These are phyloP conservation scores for Solanum pinnatisectum DNA, from an alignment of 257 asterid genomes.

Conservation along the genomic window DNA sequence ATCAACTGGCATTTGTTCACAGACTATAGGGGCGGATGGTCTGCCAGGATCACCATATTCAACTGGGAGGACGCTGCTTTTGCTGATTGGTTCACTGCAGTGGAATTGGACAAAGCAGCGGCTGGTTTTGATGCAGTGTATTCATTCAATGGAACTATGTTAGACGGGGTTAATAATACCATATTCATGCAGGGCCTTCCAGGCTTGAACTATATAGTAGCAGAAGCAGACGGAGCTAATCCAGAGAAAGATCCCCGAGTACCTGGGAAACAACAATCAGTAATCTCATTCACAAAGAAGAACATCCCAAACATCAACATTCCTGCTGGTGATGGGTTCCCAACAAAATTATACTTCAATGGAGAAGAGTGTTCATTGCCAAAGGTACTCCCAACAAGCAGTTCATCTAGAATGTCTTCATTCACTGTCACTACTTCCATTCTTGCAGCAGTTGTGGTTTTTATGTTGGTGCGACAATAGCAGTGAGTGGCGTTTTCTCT, in stretches of 20 bases:
- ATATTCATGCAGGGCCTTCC: constrained; percentile 76
- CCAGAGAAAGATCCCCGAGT: constrained; percentile 45
- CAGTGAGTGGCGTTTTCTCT: neutral
- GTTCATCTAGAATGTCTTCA: constrained; percentile 26
- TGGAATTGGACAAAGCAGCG: constrained; percentile 50
- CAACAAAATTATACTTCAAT: constrained; percentile 75
- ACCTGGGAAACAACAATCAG: constrained; percentile 93
- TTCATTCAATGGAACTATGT: constrained; percentile 67
- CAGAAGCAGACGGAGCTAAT: constrained; percentile 44
- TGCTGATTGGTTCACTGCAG: constrained; percentile 74
- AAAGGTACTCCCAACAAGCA: constrained; percentile 38
- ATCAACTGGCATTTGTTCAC: constrained; percentile 85
- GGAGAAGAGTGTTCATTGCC: constrained; percentile 94
- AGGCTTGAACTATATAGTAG: constrained; percentile 77
- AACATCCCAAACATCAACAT: constrained; percentile 49
- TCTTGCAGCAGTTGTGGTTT: constrained; percentile 8
- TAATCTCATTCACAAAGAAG: constrained; percentile 81
- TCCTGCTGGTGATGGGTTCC: constrained; percentile 79
- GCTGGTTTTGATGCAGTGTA: constrained; percentile 66
- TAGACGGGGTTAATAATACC: constrained; percentile 51
- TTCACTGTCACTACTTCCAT: constrained; percentile 3
- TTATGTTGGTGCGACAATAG: constrained; percentile 38
- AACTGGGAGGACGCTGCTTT: constrained; percentile 78
- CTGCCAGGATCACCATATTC: constrained; percentile 77
- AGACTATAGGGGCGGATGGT: constrained; percentile 81